Conservation (phyloP, 495 filamentous ascomycete species). For the Recurvomyces mirabilis region DNA sequence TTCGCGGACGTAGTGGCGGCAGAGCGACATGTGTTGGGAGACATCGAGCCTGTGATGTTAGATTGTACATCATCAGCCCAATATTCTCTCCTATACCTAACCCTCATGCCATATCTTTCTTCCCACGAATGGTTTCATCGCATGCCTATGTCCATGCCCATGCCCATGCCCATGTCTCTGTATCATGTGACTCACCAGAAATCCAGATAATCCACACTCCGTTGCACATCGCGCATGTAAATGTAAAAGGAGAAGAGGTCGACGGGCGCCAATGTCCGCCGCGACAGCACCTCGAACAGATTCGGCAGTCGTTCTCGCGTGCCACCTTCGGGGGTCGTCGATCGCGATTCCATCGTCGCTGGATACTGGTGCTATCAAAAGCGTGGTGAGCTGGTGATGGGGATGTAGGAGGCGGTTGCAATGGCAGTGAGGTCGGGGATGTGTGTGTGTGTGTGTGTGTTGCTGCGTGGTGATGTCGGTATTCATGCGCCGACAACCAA, state of each 20-base stretch:
- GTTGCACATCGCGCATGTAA: constrained; percentile 97
- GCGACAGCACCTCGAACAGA: constrained; percentile 86
- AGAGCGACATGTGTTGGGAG: constrained; percentile 95
- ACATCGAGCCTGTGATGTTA: constrained; percentile 75
- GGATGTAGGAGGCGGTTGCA: no score
- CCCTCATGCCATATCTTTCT: no score
- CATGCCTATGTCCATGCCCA: neutral
- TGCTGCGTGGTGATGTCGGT: no score
- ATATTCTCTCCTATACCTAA: no score
- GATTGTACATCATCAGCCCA: no score
- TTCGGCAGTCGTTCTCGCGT: constrained; percentile 76
- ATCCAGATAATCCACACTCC: constrained; percentile 94
- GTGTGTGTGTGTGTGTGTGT: no score
- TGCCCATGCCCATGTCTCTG: neutral
- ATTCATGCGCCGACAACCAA: no score
- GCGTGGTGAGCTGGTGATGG: no score
- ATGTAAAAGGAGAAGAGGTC: constrained; percentile 99
- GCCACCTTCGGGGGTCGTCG: constrained; percentile 18
- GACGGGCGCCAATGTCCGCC: constrained; percentile 80
- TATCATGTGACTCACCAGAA: constrained; percentile 73
- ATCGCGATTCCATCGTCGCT: constrained; percentile 17
- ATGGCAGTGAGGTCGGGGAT: no score
- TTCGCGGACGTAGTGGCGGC: constrained; percentile 93
- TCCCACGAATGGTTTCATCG: no score
- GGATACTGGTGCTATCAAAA: no score